Conservation (phyloP, 768 basidiomycete species). For the Podaxis rugospora region DNA sequence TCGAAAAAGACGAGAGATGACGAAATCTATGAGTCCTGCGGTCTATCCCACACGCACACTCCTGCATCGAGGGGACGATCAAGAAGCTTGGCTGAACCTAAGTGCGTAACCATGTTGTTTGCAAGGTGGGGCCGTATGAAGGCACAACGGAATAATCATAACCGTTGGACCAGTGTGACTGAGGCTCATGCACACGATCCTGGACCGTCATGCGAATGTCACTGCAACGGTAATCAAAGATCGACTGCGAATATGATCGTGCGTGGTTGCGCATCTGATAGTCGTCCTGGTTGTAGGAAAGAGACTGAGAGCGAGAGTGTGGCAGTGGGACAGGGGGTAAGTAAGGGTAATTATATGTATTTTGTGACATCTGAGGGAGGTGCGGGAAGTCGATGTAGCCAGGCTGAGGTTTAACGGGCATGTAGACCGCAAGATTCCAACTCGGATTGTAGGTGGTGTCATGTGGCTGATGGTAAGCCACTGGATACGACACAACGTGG, state of each 20-base stretch:
- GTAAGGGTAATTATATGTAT: slow-evolving; percentile 32
- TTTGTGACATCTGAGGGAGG: slow-evolving; percentile 27
- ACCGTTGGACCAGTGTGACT: slow-evolving; percentile 38
- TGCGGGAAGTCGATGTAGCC: slow-evolving; percentile 32
- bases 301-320: slow-evolving; percentile 55
- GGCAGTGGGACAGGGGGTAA: slow-evolving; percentile 30
- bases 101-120: slow-evolving; percentile 18
- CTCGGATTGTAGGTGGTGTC: slow-evolving; percentile 33
- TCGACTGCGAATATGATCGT: slow-evolving; percentile 58
- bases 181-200: slow-evolving; percentile 35
- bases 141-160: slow-evolving; percentile 38
- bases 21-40: slow-evolving; percentile 18
- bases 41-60: slow-evolving; percentile 8
- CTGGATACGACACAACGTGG: slow-evolving; percentile 31
- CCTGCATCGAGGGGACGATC: slow-evolving; percentile 17
- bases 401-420: slow-evolving; percentile 33
- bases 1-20: slow-evolving; percentile 19
- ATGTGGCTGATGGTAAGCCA: slow-evolving; percentile 27
- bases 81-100: slow-evolving; percentile 15
- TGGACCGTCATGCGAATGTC: slow-evolving; percentile 40
- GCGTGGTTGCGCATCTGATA: slow-evolving; percentile 42
- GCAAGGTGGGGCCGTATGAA: slow-evolving; percentile 35
- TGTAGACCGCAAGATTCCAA: slow-evolving; percentile 32
- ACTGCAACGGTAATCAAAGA: slow-evolving; percentile 48
- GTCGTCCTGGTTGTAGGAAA: slow-evolving; percentile 50